These are phyloP conservation scores for Axilococcus clingmanii DNA, from an alignment of 139 green algal genomes.

Conservation along the genomic window DNA sequence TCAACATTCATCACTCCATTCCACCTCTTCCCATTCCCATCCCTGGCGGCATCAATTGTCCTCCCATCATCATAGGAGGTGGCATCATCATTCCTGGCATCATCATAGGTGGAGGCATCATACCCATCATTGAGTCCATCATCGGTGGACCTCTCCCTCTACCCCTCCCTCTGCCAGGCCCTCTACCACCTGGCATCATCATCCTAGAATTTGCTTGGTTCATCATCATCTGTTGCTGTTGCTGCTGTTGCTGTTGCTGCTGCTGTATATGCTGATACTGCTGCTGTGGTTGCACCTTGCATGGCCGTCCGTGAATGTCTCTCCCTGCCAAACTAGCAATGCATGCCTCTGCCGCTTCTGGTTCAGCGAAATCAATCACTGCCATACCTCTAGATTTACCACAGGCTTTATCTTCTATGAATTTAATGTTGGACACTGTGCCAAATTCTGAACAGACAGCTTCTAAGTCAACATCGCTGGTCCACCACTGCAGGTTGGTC, in stretches of 20 bases:
- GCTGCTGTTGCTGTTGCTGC: constrained; percentile 4
- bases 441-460: constrained; percentile 45
- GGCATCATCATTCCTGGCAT: too few relatives aligned
- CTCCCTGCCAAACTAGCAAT: constrained; percentile 52
- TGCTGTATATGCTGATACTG: not conserved
- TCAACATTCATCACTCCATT: too few relatives aligned
- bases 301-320: constrained; percentile 23
- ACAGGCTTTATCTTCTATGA: constrained; percentile 75
- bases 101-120: too few relatives aligned
- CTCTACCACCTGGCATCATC: not conserved
- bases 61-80: too few relatives aligned
- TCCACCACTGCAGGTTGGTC: constrained; percentile 87
- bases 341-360: constrained; percentile 38
- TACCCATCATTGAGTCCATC: too few relatives aligned
- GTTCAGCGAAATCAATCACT: constrained; percentile 57
- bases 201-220: not conserved
- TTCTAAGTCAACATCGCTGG: constrained; percentile 85
- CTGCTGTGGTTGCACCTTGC: constrained; percentile 11
- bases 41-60: too few relatives aligned
- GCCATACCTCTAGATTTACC: constrained; percentile 76
- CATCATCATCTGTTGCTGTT: constrained; percentile 6
- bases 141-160: too few relatives aligned
- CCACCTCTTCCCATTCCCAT: too few relatives aligned
- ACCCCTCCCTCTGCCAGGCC: constrained; percentile 4
- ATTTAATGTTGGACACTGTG: constrained; percentile 42